Conservation (phyloP, 2,329 filamentous ascomycete species). For the Alternaria solani region DNA sequence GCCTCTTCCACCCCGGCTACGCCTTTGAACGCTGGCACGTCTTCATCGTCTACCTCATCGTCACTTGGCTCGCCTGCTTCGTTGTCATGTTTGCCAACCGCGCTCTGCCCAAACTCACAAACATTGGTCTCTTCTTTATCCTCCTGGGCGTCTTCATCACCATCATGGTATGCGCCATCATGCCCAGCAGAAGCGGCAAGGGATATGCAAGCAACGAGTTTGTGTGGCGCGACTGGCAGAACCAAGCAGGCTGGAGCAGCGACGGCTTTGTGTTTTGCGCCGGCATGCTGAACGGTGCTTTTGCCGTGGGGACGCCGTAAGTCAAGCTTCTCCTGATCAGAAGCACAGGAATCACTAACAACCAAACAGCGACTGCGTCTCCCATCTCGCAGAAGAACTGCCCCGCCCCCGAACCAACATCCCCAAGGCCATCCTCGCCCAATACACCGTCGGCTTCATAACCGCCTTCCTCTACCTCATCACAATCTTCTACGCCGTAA, state of each 20-base stretch:
- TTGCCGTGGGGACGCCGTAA: slow-evolving; percentile 68
- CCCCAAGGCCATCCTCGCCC: slow-evolving; percentile 52
- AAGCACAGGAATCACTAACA: neutral
- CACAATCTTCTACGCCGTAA: slow-evolving; percentile 64
- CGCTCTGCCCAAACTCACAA: slow-evolving; percentile 61
- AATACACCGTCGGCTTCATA: slow-evolving; percentile 48
- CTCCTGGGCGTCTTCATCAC: slow-evolving; percentile 64
- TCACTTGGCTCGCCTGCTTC: slow-evolving; percentile 57
- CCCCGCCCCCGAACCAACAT: slow-evolving; percentile 48
- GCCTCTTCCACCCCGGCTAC: slow-evolving; percentile 58
- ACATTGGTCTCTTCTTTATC: slow-evolving; percentile 63
- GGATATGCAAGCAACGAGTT: slow-evolving; percentile 53
- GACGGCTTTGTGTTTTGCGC: slow-evolving; percentile 70
- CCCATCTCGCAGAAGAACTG: slow-evolving; percentile 68
- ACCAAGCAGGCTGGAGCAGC: slow-evolving; percentile 56
- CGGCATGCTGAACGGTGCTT: slow-evolving; percentile 74
- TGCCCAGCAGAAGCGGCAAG: slow-evolving; percentile 57
- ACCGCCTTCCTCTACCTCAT: slow-evolving; percentile 51
- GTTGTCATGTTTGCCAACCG: slow-evolving; percentile 64
- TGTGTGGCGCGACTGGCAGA: slow-evolving; percentile 58
- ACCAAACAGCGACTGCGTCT: slow-evolving; percentile 62
- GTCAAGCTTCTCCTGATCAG: slow-evolving; percentile 7
- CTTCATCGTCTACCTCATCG: slow-evolving; percentile 59
- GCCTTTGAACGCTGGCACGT: slow-evolving; percentile 60
- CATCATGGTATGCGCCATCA: slow-evolving; percentile 63